Conservation (phyloP, 768 basidiomycete genomes). For the Dioszegia aurantiaca region DNA sequence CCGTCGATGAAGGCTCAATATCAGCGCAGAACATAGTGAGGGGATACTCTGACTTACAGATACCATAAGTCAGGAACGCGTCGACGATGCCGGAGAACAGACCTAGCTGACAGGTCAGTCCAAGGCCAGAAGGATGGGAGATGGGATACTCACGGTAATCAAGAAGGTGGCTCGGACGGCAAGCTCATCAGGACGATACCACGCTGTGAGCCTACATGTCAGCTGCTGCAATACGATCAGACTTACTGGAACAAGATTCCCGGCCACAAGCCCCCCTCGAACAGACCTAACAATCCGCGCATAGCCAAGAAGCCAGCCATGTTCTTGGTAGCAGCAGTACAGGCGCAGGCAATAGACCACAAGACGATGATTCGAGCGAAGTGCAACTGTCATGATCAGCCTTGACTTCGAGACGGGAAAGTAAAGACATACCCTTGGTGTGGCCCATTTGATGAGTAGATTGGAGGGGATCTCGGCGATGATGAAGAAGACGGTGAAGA, state of each 20-base stretch:
- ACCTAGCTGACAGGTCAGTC: constrained; percentile 8
- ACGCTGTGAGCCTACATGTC: constrained; percentile 23
- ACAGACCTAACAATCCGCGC: constrained; percentile 28
- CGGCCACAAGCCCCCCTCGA: constrained; percentile 34
- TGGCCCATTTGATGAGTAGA: constrained; percentile 33
- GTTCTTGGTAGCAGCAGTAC: constrained; percentile 21
- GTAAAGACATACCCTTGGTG: constrained; percentile 27
- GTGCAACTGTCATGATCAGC: constrained; percentile 16
- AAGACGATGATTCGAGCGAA: constrained; percentile 24
- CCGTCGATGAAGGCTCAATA: constrained; percentile 27
- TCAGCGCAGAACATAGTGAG: constrained; percentile 4
- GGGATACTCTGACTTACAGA: constrained; percentile 16
- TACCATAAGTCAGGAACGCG: constrained; percentile 30
- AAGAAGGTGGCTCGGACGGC: constrained; percentile 24
- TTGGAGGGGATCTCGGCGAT: constrained; percentile 36
- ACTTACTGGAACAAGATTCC: constrained; percentile 30
- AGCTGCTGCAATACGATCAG: neutral
- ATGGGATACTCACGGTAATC: constrained; percentile 9
- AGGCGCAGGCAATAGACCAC: constrained; percentile 18
- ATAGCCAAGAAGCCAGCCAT: constrained; percentile 19
- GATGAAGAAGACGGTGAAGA: constrained; percentile 35
- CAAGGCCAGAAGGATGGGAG: neutral
- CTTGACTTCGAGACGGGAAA: neutral
- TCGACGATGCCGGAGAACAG: constrained; percentile 31
- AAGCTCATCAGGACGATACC: constrained; percentile 38